Base-by-base conservation (phyloP, 352 stramenopile species). In the Globisporangium radiosum region DNA sequence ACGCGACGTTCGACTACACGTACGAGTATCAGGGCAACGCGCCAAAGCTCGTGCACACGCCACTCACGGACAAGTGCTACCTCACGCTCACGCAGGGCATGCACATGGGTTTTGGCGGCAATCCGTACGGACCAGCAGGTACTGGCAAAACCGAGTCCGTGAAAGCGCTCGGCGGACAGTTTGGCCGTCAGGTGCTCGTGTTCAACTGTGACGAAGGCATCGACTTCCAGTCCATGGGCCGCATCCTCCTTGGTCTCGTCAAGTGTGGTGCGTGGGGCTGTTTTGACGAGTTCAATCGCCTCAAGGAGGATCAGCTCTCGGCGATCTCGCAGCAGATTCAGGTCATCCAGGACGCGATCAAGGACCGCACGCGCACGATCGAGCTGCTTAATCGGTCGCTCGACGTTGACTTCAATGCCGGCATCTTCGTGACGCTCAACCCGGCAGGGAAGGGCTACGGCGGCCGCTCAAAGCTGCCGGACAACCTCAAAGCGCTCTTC, bases 401-500 rank as follows among this genome's bases (percentile, higher is more conserved):
- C 14, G 78, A 96, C 52, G 90, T 98, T 8, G 81, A 98, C 59
- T 88, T 92, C 52, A 98, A 98, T 61, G 85, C 90, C 13, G 94
- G 94, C 25, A 98, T 98, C 63, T 98, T 98, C 56, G 92, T 98
- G 36, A 98, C 93, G n/a, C 72, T 98, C 45, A 98, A 98, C 51
- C 93, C 93, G 1, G 87, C 92, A 0, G 90, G 92, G 2, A 98
- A 98, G 69, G 92, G 90, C 25, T 98, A 98, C 57, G 94, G 88
- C 14, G 94, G 94, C 7, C 85, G 94, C 15, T 96, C 82, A 39
- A 94, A 97, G 56, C 72, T 98, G 0, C 94, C 94, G 0, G 92
- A 98, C 64, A 98, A 98, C 66, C 71, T 98, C 7, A 98, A 98
- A 48, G 90, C 91, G 7, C 74, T 98, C 3, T 98, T 98, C 60